phyloP scores from a whole-genome alignment of 1,284 basidiomycete species.

The Sporisorium scitamineum region DNA sequence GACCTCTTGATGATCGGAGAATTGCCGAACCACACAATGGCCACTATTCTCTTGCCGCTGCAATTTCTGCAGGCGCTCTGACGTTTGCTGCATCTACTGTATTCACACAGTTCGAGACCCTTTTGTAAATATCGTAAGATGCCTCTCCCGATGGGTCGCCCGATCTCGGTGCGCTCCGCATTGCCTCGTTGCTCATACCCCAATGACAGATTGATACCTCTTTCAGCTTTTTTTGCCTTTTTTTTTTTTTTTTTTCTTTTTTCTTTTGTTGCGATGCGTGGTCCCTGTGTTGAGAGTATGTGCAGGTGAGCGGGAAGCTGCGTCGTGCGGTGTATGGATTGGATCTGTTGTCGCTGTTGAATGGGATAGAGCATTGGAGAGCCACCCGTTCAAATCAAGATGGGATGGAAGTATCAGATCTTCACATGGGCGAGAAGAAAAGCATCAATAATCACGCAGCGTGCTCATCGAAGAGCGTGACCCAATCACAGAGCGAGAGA shows the following conservation, averaged over 20 bases:
- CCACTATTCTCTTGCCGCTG: not conserved
- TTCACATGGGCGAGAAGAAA: not conserved
- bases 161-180: not conserved
- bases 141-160: not conserved
- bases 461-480: no score
- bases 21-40: not conserved
- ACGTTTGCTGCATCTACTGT: not conserved
- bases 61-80: not conserved
- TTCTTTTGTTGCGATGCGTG: not conserved
- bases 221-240: not conserved
- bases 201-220: conserved; percentile 1
- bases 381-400: no score
- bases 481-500: not conserved
- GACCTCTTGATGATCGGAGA: not conserved
- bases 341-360: not conserved
- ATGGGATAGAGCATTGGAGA: not conserved
- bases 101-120: no score
- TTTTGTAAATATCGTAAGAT: not conserved
- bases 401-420: not conserved
- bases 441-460: not conserved
- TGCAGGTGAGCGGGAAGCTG: not conserved
- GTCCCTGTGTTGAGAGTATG: no score
- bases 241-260: not conserved
- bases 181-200: conserved; percentile 1
- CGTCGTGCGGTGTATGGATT: no score